Evolutionary conservation across 345 rosid species (phyloP).

Genomic region (Moringa oleifera): DNA sequence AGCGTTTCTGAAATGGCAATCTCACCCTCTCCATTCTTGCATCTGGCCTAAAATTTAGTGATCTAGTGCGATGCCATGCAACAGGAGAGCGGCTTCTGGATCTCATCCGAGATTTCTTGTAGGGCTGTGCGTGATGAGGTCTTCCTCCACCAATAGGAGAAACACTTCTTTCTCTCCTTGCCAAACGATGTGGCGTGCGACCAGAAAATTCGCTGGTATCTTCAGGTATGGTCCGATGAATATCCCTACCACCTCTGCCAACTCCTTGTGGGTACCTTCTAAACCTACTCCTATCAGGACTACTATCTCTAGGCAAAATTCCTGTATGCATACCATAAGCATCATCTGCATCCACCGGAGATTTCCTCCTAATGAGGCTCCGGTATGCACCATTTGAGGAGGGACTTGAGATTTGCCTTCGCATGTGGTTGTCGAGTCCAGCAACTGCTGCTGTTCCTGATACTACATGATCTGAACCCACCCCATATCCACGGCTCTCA

Average conservation of each 20-base stretch:
- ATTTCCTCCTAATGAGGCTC: constrained; percentile 20
- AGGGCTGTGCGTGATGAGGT: constrained; percentile 21
- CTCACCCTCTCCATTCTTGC: constrained; percentile 32
- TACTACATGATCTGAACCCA: constrained; percentile 21
- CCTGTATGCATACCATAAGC: constrained; percentile 18
- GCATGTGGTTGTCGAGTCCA: constrained; percentile 26
- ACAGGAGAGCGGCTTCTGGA: constrained; percentile 47
- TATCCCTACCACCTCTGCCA: constrained; percentile 26
- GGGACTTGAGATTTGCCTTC: constrained; percentile 29
- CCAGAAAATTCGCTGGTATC: constrained; percentile 24
- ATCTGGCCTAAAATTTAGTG: constrained; percentile 35
- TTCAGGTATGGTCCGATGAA: constrained; percentile 24
- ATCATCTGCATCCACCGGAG: constrained; percentile 25
- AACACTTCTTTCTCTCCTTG: constrained; percentile 43
- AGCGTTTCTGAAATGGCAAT: constrained; percentile 38
- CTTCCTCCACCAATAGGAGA: constrained; percentile 33
- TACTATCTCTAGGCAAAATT: constrained; percentile 23
- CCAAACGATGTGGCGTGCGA: constrained; percentile 22
- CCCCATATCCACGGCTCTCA: constrained; percentile 23
- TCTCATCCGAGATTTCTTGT: constrained; percentile 33
- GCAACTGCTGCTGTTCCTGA: constrained; percentile 19
- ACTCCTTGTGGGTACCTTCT: constrained; percentile 27
- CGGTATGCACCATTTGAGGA: constrained; percentile 25
- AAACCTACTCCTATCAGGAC: constrained; percentile 33
- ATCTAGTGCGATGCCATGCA: constrained; percentile 35